Evolutionary conservation across 805 yeast genomes (phyloP), one percentile per base, ranked within the genome.

Genomic region (Candida incommunis): DNA sequence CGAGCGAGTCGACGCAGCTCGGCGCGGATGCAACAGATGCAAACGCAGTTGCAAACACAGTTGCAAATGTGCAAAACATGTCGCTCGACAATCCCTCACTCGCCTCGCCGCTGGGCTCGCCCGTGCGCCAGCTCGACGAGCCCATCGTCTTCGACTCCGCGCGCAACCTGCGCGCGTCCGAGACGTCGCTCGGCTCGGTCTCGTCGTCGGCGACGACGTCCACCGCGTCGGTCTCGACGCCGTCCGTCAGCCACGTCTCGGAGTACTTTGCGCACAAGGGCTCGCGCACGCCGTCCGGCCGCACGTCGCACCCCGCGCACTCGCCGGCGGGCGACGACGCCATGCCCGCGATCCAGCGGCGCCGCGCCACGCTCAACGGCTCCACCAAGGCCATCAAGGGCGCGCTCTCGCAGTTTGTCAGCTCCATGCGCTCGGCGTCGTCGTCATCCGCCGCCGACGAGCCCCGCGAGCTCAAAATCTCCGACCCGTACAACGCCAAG

Each of bases 401-500:
- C 13, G 37, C 37, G 18, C 37, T 31, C n/a, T 31, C 37, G 20
- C n/a, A 11, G 5, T n/a, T 31, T 31, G 37, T 31, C 37, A 9
- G 18, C n/a, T 31, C 37, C 20, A 31, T 31, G 37, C 37, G 37
- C 11, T 31, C 37, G 37, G 13, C 37, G 18, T 31, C 37, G 37
- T 31, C 37, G 18, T 18, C 37, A 18, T 11, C 18, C 18, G 37
- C n/a, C 20, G 37, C 9, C 7, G 37, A 31, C 37, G 20, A 43
- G 4, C 26, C 25, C 22, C 35, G 35, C 25, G 41, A 35, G 16
- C 50, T 57, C 18, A 77, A 77, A 52, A 92, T 90, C 43, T 83
- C 95, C n/a, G 80, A 86, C 0, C 98, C 98, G 0, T 86, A 81
- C 61, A 86, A 85, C 56, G 82, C 92, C 16, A 80, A 84, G 57